Percentiles rank a stretch among this genome's conserved stretches.
These are phyloP conservation scores for Physcomitrellopsis africana DNA, from an alignment of 225 moss, liverwort and hornwort genomes.

Conservation along the genomic window DNA sequence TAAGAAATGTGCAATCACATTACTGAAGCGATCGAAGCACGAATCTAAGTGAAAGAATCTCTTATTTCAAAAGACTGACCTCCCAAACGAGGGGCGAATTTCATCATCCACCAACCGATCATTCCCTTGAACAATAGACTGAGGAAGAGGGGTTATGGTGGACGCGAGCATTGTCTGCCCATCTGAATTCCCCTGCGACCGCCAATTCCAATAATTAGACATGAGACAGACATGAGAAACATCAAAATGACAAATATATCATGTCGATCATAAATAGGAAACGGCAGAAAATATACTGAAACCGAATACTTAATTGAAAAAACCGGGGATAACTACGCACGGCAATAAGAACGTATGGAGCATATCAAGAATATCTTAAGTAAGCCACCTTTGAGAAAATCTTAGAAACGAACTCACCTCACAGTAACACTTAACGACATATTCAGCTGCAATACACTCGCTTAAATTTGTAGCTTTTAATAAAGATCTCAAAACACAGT, in stretches of 20 bases:
- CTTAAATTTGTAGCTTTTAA: conserved; percentile 84
- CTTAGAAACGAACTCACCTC: conserved; percentile 47
- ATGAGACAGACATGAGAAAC: conserved; percentile 3
- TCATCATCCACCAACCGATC: conserved; percentile 57
- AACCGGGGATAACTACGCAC: background rate
- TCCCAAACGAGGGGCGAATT: conserved; percentile 82
- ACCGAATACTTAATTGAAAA: background rate
- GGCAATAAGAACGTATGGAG: background rate
- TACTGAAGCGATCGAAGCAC: conserved; percentile 13
- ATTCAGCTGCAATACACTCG: conserved; percentile 98
- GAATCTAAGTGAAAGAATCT: conserved; percentile 12
- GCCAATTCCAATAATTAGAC: conserved; percentile 23
- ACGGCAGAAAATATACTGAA: conserved; percentile 9
- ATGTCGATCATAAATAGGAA: background rate
- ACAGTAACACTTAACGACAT: conserved; percentile 89
- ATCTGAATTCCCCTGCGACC: conserved; percentile 87
- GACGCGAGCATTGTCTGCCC: conserved; percentile 97
- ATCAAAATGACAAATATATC: background rate
- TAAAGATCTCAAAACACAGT: conserved; percentile 86
- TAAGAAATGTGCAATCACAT: conserved; percentile 38
- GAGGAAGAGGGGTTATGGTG: conserved; percentile 92
- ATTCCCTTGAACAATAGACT: conserved; percentile 55
- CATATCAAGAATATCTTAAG: conserved; percentile 14
- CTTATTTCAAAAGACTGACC: conserved; percentile 49
- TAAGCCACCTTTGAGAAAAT: background rate